Evolutionary conservation across 1,284 basidiomycete genomes (phyloP).

Genomic region (Rhodotorula sp.): DNA sequence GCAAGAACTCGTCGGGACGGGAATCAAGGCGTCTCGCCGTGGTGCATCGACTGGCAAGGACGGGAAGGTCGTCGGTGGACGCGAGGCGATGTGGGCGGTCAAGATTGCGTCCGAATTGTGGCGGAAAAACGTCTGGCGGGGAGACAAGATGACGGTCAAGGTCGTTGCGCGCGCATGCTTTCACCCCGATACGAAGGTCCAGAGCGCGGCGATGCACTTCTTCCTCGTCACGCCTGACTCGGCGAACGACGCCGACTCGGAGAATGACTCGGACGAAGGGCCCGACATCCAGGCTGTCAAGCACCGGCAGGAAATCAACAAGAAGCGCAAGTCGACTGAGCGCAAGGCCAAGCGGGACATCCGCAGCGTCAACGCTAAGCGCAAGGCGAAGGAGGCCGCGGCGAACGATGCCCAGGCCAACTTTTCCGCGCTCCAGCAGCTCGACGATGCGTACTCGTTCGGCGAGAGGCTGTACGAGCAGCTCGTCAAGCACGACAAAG

Average conservation of each 20-base stretch:
- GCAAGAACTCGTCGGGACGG: constrained; percentile 68
- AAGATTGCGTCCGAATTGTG: constrained; percentile 91
- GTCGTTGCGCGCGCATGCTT: constrained; percentile 90
- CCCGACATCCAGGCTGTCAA: constrained; percentile 72
- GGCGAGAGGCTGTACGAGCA: constrained; percentile 90
- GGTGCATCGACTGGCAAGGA: constrained; percentile 29
- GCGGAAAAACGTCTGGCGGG: constrained; percentile 90
- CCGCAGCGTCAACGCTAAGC: constrained; percentile 70
- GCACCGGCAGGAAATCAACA: constrained; percentile 82
- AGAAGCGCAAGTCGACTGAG: constrained; percentile 76
- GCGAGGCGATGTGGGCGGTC: constrained; percentile 96
- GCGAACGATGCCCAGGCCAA: constrained; percentile 58
- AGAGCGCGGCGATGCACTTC: constrained; percentile 94
- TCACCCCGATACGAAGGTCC: constrained; percentile 91
- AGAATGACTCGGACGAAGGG: constrained; percentile 61
- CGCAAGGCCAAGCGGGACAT: constrained; percentile 72
- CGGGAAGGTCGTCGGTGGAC: constrained; percentile 36
- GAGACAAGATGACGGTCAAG: constrained; percentile 81
- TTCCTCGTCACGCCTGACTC: constrained; percentile 74
- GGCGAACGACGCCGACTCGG: constrained; percentile 58
- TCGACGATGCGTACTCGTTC: constrained; percentile 95
- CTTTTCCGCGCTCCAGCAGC: constrained; percentile 88
- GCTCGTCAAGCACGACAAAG: constrained; percentile 82
- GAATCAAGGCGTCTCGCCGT: constrained; percentile 51
- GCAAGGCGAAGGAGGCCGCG: constrained; percentile 52